Base-by-base conservation (phyloP, 345 rosid genomes). In the Corymbia maculata region DNA sequence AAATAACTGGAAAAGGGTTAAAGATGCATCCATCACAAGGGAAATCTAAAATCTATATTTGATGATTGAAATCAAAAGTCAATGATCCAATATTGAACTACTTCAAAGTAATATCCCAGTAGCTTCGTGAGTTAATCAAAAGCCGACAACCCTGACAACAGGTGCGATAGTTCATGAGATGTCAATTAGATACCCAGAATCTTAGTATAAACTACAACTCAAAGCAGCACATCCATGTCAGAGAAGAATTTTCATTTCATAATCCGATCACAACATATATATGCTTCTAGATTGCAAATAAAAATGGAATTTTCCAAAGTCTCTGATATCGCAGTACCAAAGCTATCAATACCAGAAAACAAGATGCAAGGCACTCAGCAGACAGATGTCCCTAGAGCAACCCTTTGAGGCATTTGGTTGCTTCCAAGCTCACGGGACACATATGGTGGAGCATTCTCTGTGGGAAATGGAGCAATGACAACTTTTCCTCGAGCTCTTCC, bases 401-500 rank as follows among this genome's bases (percentile, higher is more conserved):
- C 52, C 53, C 10, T 44, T 51, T 52, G 13, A 1, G 61, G 44
- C n/a, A 7, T 52, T 17, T 85, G 66, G 66, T 85, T 52, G 87
- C 87, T 30, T 52, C 87, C 47, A 70, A 70, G 82, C 82, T 70
- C 6, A 12, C 26, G 26, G 3, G 82, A 70, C 47, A 19, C 47
- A 4, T 36, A 36, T 26, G 4, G 11, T 19, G 47, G 82, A 70
- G 45, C n/a, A 9, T 28, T 57, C 88, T 51, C 87, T 30, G 88
- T 57, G 21, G 93, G 92, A 88, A 91, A 90, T 61, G 88, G 85
- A 86, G 91, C 91, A 85, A 93, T 87, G 51, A 92, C 89, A 2
- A 92, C 93, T 87, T 93, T 92, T 50, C 94, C 95, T 42, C 88
- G 87, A 57, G 93, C 94, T 86, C 94, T 90, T 66, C 93, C 92